phyloP scores from a whole-genome alignment of 129 eudicot species.

The Helichrysum umbraculigerum region DNA sequence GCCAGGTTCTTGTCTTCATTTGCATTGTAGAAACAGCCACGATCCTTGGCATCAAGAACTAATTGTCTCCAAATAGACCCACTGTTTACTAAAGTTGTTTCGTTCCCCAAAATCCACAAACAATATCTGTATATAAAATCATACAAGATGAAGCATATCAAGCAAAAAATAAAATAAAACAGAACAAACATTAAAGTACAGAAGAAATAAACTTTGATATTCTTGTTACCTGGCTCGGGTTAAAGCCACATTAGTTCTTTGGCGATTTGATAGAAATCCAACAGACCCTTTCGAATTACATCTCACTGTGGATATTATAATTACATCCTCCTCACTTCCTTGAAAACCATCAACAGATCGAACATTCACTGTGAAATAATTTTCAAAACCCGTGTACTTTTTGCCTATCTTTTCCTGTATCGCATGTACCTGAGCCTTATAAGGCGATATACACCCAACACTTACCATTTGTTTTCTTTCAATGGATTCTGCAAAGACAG shows the following conservation, averaged over 20 bases:
- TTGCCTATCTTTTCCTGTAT: conserved; percentile 45
- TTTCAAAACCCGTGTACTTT: conserved; percentile 28
- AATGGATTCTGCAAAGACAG: conserved; percentile 34
- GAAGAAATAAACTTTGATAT: background rate
- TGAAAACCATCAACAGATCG: conserved; percentile 70
- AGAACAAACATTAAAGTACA: background rate
- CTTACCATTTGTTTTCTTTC: conserved; percentile 44
- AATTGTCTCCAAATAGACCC: conserved; percentile 66
- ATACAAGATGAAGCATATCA: background rate
- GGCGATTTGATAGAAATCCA: conserved; percentile 56
- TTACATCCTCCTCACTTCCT: conserved; percentile 71
- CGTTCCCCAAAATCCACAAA: conserved; percentile 78
- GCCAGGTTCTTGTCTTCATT: conserved; percentile 48
- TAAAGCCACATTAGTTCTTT: conserved; percentile 70
- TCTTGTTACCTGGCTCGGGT: conserved; percentile 73
- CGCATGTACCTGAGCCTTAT: conserved; percentile 67
- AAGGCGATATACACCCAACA: conserved; percentile 73
- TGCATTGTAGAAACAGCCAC: conserved; percentile 58
- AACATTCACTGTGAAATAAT: conserved; percentile 48
- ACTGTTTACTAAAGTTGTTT: conserved; percentile 50
- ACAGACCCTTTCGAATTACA: conserved; percentile 54
- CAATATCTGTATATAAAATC: conserved; percentile 45
- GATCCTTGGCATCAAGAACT: conserved; percentile 54
- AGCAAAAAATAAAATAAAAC: background rate
- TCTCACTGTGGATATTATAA: conserved; percentile 70